Conservation (phyloP, 257 asterid species). For the Catharanthus roseus region DNA sequence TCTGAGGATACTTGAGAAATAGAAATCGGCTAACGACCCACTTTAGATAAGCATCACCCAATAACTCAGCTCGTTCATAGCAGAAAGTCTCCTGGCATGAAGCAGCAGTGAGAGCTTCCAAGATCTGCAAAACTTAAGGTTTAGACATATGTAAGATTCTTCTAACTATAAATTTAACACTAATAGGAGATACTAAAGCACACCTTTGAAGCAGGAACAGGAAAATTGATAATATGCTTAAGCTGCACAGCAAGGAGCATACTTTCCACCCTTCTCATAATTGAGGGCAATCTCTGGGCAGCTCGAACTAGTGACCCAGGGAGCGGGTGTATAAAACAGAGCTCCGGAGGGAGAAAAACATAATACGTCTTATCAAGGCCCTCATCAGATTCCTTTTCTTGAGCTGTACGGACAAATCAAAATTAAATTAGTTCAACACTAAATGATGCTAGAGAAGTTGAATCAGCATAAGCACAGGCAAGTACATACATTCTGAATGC, state of each 20-base stretch:
- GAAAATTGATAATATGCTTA: conserved; percentile 60
- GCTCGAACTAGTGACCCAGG: conserved; percentile 91
- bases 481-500: conserved; percentile 67
- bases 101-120: conserved; percentile 96
- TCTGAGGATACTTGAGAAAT: conserved; percentile 85
- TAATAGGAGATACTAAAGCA: conserved; percentile 8
- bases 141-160: conserved; percentile 18
- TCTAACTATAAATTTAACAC: conserved; percentile 2
- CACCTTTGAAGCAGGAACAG: conserved; percentile 80
- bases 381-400: conserved; percentile 64
- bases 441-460: conserved; percentile 17
- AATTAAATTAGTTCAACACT: conserved; percentile 17
- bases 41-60: conserved; percentile 95
- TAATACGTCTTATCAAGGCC: conserved; percentile 80
- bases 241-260: conserved; percentile 96
- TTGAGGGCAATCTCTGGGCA: conserved; percentile 95
- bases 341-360: conserved; percentile 97
- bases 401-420: conserved; percentile 32
- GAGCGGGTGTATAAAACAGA: conserved; percentile 92
- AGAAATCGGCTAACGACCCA: conserved; percentile 98
- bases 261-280: conserved; percentile 92
- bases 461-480: conserved; percentile 15
- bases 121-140: conserved; percentile 44
- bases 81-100: conserved; percentile 98
- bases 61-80: conserved; percentile 91